Evolutionary conservation across 371 early-diverging fungal genomes (phyloP), one percentile per base, ranked within the genome.

Genomic region (Mortierella sp.): DNA sequence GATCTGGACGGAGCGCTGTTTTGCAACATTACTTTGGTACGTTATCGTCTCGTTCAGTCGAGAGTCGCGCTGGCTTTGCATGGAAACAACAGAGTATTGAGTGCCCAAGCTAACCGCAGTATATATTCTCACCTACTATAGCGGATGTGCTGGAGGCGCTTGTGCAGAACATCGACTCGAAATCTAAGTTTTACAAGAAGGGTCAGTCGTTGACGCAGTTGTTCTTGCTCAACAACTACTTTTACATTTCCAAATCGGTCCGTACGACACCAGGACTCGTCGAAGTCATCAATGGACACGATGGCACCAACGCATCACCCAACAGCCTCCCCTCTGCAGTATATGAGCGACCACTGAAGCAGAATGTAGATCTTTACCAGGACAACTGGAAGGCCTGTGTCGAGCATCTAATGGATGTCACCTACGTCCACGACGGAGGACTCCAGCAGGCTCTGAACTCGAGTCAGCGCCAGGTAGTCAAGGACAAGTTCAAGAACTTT

Each of bases 401-500:
- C 28, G 93, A 94, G 74, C 90, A 91, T 73, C 83, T 95, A 73
- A 94, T 95, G 94, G 95, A 95, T 84, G 93, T 93, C 6, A 94
- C 94, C 2, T 93, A 93, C 80, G 94, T 95, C 13, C 90, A 94
- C 19, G 93, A 92, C 42, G 94, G 94, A 6, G 87, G 90, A 3
- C 90, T 95, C 52, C 92, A 92, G 52, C 95, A 89, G 28, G 85
- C 91, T 0, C 88, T 97, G 73, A 92, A 94, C 48, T 94, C 91
- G 71, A 89, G 83, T 55, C 96, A 97, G 74, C 89, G 92, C 11
- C 93, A 94, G 58, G 78, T 90, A 54, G 91, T 97, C 81, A 96
- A 96, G 80, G 97, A 96, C 76, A 92, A 93, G 74, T 96, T 97
- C 91, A 96, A 95, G 90, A 94, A 91, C 80, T 97, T 97, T 84